A percentile compares a stretch with the other conserved stretches of the same genome.
Conservation (phyloP, 306 rosid species). For the Prunus mume region DNA sequence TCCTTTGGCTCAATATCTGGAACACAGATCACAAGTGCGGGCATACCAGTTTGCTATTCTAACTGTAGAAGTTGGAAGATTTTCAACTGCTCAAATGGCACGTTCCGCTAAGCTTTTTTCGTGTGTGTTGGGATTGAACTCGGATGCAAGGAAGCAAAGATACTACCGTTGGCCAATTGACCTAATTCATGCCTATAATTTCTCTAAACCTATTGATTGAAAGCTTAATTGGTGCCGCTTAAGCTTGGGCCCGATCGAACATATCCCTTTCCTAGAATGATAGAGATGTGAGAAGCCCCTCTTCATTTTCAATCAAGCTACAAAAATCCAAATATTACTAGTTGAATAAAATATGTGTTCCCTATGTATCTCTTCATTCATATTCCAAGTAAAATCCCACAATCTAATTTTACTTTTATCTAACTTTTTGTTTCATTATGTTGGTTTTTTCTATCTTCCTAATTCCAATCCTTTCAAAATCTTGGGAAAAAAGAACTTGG, state of each 20-base stretch:
- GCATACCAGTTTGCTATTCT: neutral
- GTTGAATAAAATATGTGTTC: neutral
- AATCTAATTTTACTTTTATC: neutral
- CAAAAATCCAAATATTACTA: neutral
- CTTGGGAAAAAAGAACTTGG: no score
- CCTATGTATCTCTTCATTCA: no score
- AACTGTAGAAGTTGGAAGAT: neutral
- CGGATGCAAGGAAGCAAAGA: no score
- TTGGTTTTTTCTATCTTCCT: no score
- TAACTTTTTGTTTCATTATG: neutral
- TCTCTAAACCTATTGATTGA: neutral
- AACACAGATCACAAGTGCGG: neutral
- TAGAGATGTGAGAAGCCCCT: neutral
- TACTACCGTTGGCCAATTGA: fast-evolving
- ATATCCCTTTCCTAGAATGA: neutral
- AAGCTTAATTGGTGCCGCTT: neutral
- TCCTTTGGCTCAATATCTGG: slow-evolving; percentile 18
- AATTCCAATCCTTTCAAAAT: no score
- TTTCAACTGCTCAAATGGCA: neutral
- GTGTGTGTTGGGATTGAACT: no score
- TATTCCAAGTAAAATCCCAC: neutral
- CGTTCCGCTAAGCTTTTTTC: no score
- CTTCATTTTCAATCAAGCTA: no score
- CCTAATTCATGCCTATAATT: neutral
- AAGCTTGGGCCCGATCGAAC: neutral